phyloP scores from a whole-genome alignment of 352 stramenopile genomes.

The Sclerospora graminicola region DNA sequence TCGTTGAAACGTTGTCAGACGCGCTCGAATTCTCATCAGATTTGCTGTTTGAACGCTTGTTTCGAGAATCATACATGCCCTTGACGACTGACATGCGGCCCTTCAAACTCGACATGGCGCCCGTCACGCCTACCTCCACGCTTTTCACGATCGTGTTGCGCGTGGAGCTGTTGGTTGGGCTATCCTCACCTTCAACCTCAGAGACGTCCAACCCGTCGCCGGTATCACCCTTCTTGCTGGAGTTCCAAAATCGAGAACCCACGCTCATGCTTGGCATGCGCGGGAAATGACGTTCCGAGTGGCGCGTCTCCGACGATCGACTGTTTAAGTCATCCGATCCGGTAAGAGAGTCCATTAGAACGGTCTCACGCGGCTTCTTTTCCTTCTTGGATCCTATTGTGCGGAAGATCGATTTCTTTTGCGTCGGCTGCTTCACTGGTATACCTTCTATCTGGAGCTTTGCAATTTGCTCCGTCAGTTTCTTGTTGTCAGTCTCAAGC shows the following conservation, averaged over 20 bases:
- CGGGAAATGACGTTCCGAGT: constrained; percentile 52
- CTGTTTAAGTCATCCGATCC: constrained; percentile 59
- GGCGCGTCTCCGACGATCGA: constrained; percentile 39
- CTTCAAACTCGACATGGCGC: constrained; percentile 74
- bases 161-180: constrained; percentile 32
- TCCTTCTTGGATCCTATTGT: constrained; percentile 82
- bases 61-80: constrained; percentile 59
- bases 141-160: constrained; percentile 74
- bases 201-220: constrained; percentile 38
- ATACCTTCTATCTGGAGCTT: constrained; percentile 32
- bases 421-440: constrained; percentile 37
- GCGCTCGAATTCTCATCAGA: constrained; percentile 25
- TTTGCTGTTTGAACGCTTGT: constrained; percentile 55
- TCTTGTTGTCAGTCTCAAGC: constrained; percentile 62
- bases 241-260: constrained; percentile 60
- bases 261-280: constrained; percentile 61
- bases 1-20: constrained; percentile 15
- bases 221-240: constrained; percentile 38
- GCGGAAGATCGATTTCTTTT: constrained; percentile 75
- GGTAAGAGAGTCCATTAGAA: constrained; percentile 72
- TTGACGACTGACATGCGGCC: constrained; percentile 71
- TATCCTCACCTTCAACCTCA: constrained; percentile 34
- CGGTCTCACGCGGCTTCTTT: constrained; percentile 35
- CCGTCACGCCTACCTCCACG: constrained; percentile 55
- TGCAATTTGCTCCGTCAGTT: constrained; percentile 59